These are phyloP conservation scores for Phaeosphaeriaceae sp. DNA, from an alignment of 2,329 filamentous ascomycete species.

Conservation along the genomic window DNA sequence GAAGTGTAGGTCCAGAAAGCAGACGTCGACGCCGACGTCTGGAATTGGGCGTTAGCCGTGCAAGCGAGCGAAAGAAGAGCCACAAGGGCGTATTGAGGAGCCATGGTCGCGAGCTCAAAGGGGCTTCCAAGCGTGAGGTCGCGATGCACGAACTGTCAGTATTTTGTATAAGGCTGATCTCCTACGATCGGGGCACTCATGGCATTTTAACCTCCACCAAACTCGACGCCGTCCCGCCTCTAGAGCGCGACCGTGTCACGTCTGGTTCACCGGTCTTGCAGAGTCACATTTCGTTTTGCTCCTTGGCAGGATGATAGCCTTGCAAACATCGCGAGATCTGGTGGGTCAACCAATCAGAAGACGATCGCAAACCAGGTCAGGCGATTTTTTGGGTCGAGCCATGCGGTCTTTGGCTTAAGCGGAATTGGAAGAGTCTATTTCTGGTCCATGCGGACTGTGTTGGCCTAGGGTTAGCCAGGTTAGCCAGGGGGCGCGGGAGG, in stretches of 20 bases:
- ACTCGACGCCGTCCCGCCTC: constrained; percentile 16
- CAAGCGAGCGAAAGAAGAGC: constrained; percentile 19
- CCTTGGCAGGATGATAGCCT: constrained; percentile 24
- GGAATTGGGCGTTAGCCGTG: constrained; percentile 19
- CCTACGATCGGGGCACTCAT: constrained; percentile 17
- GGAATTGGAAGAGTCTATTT: constrained; percentile 26
- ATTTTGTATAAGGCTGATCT: constrained; percentile 9
- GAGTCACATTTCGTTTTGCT: constrained; percentile 24
- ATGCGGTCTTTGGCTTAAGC: constrained; percentile 19
- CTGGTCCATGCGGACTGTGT: constrained; percentile 17
- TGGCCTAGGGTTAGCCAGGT: constrained; percentile 10
- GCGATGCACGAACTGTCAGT: constrained; percentile 16
- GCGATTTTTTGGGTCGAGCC: constrained; percentile 5
- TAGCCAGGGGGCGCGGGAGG: constrained; percentile 15
- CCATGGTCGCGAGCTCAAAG: constrained; percentile 20
- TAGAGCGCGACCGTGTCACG: constrained; percentile 13
- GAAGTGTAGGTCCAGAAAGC: constrained; percentile 36
- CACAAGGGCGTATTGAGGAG: constrained; percentile 17
- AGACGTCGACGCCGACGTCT: constrained; percentile 2
- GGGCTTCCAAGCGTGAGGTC: constrained; percentile 13
- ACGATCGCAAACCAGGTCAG: constrained; percentile 11
- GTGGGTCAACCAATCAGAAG: constrained; percentile 15
- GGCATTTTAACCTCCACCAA: constrained; percentile 30
- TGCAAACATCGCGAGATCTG: constrained; percentile 12
- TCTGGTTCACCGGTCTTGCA: constrained; percentile 29